Base-by-base conservation (phyloP, 75 land plant species). In the Selaginella tamariscina region DNA sequence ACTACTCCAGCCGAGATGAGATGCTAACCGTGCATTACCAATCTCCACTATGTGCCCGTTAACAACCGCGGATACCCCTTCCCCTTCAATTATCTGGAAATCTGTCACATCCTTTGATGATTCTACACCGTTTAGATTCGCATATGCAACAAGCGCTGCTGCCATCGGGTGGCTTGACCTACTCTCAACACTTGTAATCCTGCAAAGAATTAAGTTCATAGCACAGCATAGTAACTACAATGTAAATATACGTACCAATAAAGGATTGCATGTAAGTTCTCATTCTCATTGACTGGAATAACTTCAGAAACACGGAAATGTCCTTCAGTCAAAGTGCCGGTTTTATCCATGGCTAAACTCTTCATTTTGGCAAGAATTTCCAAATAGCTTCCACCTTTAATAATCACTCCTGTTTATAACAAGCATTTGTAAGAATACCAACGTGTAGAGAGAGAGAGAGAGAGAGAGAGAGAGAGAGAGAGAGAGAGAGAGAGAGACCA, bases 101-200 rank as follows among this genome's bases (percentile, higher is more conserved):
- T 85, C 86, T 2, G 64, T 68, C 2, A 93, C 98, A 27, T 74
- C 55, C 31, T 80, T 83, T 13, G 90, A 78, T 26, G 72, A 68
- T 5, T 78, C 76, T 21, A 85, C 63, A 0, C 77, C 74, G 24
- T 73, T 79, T 8, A 71, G 67, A 18, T 70, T 32, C 11, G 81
- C 85, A 69, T 84, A 87, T 21, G 81, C 79, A 9, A 89, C 81
- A 21, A 93, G 73, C 5, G 98, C 95, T 18, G 86, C 32, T 70
- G 98, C 88, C 82, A 93, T 84, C 21, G 98, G 98, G 74, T 93
- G 95, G 59, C 85, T 93, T 55, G 98, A 87, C 60, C 89, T 86
- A 31, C 80, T 86, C 71, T 93, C 98, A 32, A 89, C 77, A 70
- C 86, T 84, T 55, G 96, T 72, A 64, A 91, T 75, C 97, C 93